Evolutionary conservation across 1,284 basidiomycete species (phyloP), one percentile per base, ranked within the genome.

Genomic region (Crucibulum parvulum): DNA sequence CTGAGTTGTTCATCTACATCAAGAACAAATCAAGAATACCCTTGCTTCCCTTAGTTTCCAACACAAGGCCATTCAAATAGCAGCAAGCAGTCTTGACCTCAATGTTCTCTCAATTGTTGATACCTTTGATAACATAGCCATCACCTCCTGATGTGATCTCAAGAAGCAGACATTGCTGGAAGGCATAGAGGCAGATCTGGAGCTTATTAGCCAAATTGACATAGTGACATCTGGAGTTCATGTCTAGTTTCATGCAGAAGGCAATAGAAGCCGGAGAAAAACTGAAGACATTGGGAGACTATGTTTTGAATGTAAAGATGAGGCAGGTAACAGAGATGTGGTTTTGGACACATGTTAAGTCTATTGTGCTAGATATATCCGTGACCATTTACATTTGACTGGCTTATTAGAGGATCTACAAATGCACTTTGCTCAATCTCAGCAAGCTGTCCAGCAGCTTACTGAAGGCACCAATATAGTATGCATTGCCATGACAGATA

Each of bases 241-340:
- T 93, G 72, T 90, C 88, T n/a, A 74, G 79, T 4, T 76, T 83
- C 2, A 84, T 87, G 54, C 79, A 88, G 41, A 86, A 83, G 64
- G 87, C 88, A 3, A 89, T 91, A 53, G 89, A 91, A 60, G 78
- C 82, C 0, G 91, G 90, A 34, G 87, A 88, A 53, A 85, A 80
- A 55, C 82, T 82, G 7, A 81, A 92, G 52, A 89, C 87, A n/a
- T 73, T 94, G 56, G 91, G 88, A 7, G 91, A 92, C 70, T 95
- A 94, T 72, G 92, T 95, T 18, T 89, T 87, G 36, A 83, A 81
- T 64, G 84, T 79, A 55, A 92, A 89, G 77, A 94, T 95, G 91
- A 83, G 84, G 60, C 85, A 93, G 66, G 92, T 94, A 0, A 87
- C 87, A 1, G 88, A 91, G 34, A 87, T 86, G 4, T 94, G 93